Conservation (phyloP, 192 early-diverging fungal genomes). For the Diversispora epigaea region DNA sequence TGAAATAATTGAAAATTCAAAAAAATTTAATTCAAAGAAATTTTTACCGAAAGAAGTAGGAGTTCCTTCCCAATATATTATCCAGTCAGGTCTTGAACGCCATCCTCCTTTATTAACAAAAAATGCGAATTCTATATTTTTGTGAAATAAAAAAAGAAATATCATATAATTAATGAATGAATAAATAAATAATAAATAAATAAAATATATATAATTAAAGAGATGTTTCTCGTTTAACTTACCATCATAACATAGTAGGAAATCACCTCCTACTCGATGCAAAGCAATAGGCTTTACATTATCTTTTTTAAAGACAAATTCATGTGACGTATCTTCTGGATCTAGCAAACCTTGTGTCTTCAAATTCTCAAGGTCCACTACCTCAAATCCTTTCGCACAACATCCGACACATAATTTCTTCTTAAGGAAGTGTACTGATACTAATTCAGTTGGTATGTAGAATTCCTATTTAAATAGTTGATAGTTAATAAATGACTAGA, state of each 20-base stretch:
- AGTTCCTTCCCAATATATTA: slow-evolving; percentile 84
- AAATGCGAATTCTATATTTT: slow-evolving; percentile 77
- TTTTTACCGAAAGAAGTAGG: slow-evolving; percentile 71
- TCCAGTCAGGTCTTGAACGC: slow-evolving; percentile 69
- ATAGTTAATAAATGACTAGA: no score
- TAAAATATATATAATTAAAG: slow-evolving; percentile 6
- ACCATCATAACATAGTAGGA: slow-evolving; percentile 92
- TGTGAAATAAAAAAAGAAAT: slow-evolving; percentile 4
- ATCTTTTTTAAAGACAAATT: slow-evolving; percentile 79
- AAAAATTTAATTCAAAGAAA: neutral
- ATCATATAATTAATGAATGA: neutral
- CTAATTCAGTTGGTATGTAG: slow-evolving; percentile 89
- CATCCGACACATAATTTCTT: slow-evolving; percentile 88
- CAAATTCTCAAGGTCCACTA: slow-evolving; percentile 82
- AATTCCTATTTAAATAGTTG: slow-evolving; percentile 62
- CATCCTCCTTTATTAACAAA: slow-evolving; percentile 88
- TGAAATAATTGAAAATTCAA: neutral
- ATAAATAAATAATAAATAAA: slow-evolving; percentile 20
- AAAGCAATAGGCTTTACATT: slow-evolving; percentile 77
- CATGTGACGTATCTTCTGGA: slow-evolving; percentile 73
- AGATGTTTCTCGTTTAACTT: slow-evolving; percentile 23
- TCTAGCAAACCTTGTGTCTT: slow-evolving; percentile 88
- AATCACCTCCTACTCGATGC: slow-evolving; percentile 74
- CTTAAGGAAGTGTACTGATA: slow-evolving; percentile 80
- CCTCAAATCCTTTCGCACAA: slow-evolving; percentile 83